Evolutionary conservation across 345 rosid genomes (phyloP).

Genomic region (Pugionium dolabratum): DNA sequence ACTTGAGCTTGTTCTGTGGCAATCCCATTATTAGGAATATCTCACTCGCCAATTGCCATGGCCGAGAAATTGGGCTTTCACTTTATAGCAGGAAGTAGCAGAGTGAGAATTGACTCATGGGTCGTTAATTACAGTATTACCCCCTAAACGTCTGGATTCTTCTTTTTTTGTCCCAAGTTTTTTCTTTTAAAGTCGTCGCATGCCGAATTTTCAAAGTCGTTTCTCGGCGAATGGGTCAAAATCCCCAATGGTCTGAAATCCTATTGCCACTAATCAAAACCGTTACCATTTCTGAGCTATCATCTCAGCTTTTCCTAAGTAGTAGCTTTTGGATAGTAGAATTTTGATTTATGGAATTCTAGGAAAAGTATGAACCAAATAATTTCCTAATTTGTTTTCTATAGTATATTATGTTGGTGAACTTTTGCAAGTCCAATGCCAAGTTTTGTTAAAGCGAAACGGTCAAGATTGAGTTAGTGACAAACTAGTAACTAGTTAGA

Average conservation of each 20-base stretch:
- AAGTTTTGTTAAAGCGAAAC: no score
- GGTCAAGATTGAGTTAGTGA: no score
- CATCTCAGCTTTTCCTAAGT: no score
- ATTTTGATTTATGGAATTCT: no score
- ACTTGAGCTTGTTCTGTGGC: constrained; percentile 9
- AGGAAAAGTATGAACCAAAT: no score
- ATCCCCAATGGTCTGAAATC: neutral
- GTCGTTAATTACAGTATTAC: constrained; percentile 29
- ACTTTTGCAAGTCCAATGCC: no score
- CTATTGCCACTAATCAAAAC: neutral
- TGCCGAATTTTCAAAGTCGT: constrained; percentile 34
- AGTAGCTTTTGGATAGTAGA: no score
- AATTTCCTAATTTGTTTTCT: no score
- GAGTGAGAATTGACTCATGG: constrained; percentile 21
- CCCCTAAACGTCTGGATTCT: constrained; percentile 4
- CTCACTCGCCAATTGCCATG: constrained; percentile 1
- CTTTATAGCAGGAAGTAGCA: constrained; percentile 13
- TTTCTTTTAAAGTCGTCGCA: constrained; percentile 30
- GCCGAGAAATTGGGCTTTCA: neutral
- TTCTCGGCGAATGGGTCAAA: constrained; percentile 17
- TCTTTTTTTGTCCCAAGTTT: constrained; percentile 2
- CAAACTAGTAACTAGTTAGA: no score
- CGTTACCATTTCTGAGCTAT: no score
- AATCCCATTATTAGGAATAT: constrained; percentile 32
- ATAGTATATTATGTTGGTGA: no score